Percentiles rank a stretch among this genome's conserved stretches.
Evolutionary conservation across 129 eudicot species (phyloP).

Genomic region (Silybum marianum): DNA sequence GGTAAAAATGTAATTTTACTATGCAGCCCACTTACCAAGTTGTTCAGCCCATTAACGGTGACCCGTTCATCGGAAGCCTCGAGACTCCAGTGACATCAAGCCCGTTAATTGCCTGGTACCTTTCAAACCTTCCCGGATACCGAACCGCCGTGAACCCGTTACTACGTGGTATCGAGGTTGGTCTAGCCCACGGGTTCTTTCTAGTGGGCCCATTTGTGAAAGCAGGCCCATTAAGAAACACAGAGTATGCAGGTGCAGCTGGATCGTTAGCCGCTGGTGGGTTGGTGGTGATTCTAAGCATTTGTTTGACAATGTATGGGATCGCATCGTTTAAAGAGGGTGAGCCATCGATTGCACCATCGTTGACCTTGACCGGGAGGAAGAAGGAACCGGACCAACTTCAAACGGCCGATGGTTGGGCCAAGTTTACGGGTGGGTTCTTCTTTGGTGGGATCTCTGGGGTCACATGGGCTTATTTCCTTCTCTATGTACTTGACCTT

Average conservation of each 20-base stretch:
- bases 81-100: conserved; percentile 98
- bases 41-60: conserved; percentile 93
- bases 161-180: conserved; percentile 87
- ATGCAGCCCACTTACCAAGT: conserved; percentile 95
- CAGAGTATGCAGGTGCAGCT: conserved; percentile 78
- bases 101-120: conserved; percentile 97
- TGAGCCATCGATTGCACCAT: conserved; percentile 86
- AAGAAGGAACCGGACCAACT: conserved; percentile 96
- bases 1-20: conserved; percentile 8
- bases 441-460: conserved; percentile 98
- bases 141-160: conserved; percentile 93
- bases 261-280: conserved; percentile 96
- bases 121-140: conserved; percentile 96
- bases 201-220: conserved; percentile 95
- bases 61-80: conserved; percentile 97
- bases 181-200: conserved; percentile 92
- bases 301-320: conserved; percentile 94
- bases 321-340: conserved; percentile 93
- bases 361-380: conserved; percentile 86
- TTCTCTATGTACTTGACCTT: conserved; percentile 83
- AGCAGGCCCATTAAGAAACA: conserved; percentile 91
- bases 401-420: conserved; percentile 98
- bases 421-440: conserved; percentile 92
- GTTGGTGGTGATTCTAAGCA: conserved; percentile 77
- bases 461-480: conserved; percentile 89